These are phyloP conservation scores for Yamadazyma kitorensis DNA, from an alignment of 805 yeast species.

Conservation along the genomic window DNA sequence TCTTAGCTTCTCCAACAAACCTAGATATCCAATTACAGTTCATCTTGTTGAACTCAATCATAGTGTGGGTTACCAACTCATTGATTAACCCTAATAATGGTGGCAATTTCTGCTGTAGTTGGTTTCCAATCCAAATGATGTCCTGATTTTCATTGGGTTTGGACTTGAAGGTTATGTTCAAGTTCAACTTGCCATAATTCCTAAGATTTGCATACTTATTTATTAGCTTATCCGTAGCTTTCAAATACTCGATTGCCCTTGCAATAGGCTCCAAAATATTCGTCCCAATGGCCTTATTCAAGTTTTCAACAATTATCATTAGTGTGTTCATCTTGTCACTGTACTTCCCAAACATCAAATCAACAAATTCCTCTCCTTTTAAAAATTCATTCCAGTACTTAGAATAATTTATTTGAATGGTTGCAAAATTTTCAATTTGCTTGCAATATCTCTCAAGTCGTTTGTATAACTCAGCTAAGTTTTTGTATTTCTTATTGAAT, in stretches of 20 bases:
- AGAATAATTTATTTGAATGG: neutral
- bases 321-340: conserved; percentile 7
- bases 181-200: too few species aligned
- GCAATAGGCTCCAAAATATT: too few species aligned
- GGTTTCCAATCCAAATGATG: too few species aligned
- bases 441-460: neutral
- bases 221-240: too few species aligned
- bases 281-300: too few species aligned
- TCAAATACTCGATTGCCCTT: too few species aligned
- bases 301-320: neutral
- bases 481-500: neutral
- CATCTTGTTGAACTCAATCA: conserved; percentile 9
- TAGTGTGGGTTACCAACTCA: neutral
- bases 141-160: too few species aligned
- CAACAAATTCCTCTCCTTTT: conserved; percentile 9
- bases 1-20: conserved; percentile 17
- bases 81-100: too few species aligned
- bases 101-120: too few species aligned
- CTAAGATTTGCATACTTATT: too few species aligned
- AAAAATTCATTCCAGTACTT: conserved; percentile 9
- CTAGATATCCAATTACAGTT: conserved; percentile 14
- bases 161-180: too few species aligned
- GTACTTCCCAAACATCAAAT: conserved; percentile 4
- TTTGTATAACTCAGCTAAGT: neutral
- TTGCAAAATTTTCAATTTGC: neutral